Evolutionary conservation across 805 yeast genomes (phyloP).

Genomic region (Ogataea salicorniae): DNA sequence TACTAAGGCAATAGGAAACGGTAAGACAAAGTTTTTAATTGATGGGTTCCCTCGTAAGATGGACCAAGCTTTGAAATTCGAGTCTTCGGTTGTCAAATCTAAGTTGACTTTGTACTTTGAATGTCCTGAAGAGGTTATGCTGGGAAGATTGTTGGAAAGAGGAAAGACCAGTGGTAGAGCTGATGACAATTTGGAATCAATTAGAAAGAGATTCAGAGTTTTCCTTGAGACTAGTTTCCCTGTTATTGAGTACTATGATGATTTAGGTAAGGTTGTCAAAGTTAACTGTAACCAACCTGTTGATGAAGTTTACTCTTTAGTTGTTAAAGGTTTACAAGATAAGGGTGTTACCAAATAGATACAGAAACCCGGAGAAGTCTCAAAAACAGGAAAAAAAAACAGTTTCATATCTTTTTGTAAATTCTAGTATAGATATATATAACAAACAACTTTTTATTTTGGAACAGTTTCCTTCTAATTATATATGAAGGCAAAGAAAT

Average conservation of each 20-base stretch:
- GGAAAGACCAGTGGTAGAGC: constrained; percentile 93
- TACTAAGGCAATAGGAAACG: constrained; percentile 39
- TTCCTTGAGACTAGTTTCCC: constrained; percentile 91
- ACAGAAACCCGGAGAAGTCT: too few species aligned
- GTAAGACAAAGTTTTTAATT: constrained; percentile 64
- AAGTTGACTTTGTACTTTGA: constrained; percentile 70
- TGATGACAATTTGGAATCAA: constrained; percentile 90
- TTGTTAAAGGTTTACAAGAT: constrained; percentile 57
- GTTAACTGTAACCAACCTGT: constrained; percentile 77
- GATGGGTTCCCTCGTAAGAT: constrained; percentile 98
- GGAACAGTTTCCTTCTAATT: too few species aligned
- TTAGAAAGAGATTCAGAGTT: constrained; percentile 81
- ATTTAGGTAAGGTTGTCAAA: constrained; percentile 69
- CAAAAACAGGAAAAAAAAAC: not conserved
- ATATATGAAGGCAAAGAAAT: too few species aligned
- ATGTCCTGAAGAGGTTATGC: constrained; percentile 80
- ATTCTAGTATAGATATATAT: not conserved
- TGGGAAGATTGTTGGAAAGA: constrained; percentile 76
- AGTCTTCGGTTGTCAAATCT: constrained; percentile 66
- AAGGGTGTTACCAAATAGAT: constrained; percentile 26
- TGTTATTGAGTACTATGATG: constrained; percentile 77
- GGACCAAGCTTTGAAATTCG: constrained; percentile 97
- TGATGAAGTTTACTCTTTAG: constrained; percentile 68
- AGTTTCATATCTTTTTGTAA: not conserved
- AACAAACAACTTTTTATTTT: too few species aligned